Evolutionary conservation across 2,329 filamentous ascomycete genomes (phyloP).

Genomic region (Aspergillus bombycis): DNA sequence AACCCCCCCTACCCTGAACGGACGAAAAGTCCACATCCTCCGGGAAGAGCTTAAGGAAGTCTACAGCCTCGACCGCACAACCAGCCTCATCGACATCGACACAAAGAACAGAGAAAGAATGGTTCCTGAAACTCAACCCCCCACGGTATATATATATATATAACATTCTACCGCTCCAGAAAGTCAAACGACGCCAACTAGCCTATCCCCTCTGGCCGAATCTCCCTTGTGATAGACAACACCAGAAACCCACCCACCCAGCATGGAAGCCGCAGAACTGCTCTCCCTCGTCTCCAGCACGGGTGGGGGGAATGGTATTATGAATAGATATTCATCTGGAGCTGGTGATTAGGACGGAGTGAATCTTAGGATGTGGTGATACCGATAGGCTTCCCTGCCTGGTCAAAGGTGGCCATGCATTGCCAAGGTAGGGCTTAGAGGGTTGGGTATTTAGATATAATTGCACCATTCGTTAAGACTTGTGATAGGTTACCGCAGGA

Average conservation of each 20-base stretch:
- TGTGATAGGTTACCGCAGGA: not conserved
- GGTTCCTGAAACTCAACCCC: not conserved
- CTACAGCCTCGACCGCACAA: not conserved
- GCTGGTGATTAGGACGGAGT: not conserved
- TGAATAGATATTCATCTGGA: not conserved
- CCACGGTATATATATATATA: too few relatives aligned
- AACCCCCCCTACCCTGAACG: conserved; percentile 1
- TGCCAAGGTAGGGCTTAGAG: too few relatives aligned
- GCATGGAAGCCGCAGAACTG: not conserved
- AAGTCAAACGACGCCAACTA: not conserved
- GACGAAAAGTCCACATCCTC: conserved; percentile 7
- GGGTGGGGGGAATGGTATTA: not conserved
- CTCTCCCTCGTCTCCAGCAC: not conserved
- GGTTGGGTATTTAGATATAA: too few relatives aligned
- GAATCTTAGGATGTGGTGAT: not conserved
- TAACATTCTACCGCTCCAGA: too few relatives aligned
- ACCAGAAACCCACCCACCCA: not conserved
- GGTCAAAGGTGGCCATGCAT: too few relatives aligned
- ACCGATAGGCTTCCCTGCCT: too few relatives aligned
- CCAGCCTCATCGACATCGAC: not conserved
- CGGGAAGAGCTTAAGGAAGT: conserved; percentile 1
- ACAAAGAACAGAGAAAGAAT: not conserved
- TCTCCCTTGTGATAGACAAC: not conserved
- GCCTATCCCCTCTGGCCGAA: not conserved
- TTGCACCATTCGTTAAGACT: too few relatives aligned